Conservation (phyloP, 1,139 yeast genomes). For the Pichia sp. region DNA sequence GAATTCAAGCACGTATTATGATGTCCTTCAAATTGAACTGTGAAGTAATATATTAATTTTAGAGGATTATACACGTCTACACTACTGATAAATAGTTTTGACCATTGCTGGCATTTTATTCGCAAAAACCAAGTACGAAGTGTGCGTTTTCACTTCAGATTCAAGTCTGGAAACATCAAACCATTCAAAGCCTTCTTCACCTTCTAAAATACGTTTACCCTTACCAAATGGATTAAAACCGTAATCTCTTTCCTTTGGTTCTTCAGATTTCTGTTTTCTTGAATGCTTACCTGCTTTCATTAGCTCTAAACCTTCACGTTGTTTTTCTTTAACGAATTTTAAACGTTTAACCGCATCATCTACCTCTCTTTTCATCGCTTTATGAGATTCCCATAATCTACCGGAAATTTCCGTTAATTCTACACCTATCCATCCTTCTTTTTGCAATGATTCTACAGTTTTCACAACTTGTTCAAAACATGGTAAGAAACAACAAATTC, state of each 20-base stretch:
- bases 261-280: constrained; percentile 12
- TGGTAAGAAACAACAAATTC: constrained; percentile 92
- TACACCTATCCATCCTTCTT: constrained; percentile 77
- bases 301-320: constrained; percentile 63
- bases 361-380: constrained; percentile 76
- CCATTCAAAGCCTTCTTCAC: constrained; percentile 80
- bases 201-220: constrained; percentile 74
- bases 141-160: constrained; percentile 83
- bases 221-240: constrained; percentile 91
- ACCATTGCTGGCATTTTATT: constrained; percentile 29
- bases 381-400: constrained; percentile 84
- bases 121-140: constrained; percentile 93
- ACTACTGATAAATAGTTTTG: not conserved
- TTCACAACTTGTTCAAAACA: constrained; percentile 95
- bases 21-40: no score
- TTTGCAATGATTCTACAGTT: constrained; percentile 68
- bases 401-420: constrained; percentile 93
- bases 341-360: constrained; percentile 78
- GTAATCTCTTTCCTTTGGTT: constrained; percentile 34
- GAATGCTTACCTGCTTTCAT: constrained; percentile 20
- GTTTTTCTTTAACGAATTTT: constrained; percentile 71
- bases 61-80: not conserved
- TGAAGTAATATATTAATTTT: no score
- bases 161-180: constrained; percentile 75
- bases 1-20: no score